Evolutionary conservation across 768 basidiomycete species (phyloP), one percentile per base, ranked within the genome.

Genomic region (Tylopilus sp.): DNA sequence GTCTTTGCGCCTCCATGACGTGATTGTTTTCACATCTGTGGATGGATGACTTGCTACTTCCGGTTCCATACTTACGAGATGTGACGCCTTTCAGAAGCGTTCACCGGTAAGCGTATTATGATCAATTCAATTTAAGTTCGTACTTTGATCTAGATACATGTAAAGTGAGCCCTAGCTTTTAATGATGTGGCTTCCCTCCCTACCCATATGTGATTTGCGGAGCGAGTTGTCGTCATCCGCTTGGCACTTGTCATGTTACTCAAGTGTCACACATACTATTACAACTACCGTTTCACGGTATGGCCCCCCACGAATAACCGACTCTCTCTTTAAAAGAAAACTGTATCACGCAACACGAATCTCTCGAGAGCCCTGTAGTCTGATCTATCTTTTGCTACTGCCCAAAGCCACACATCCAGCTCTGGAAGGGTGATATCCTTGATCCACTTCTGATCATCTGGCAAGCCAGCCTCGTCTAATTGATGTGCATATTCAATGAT

Each of bases 361-460:
- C 90, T 74, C 58, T 76, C 76, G 36, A 92, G 72, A 45, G 70
- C 70, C 46, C 86, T 74, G 63, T 90, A 91, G 67, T 90, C 89
- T 28, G 71, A 59, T 57, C 88, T 74, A 59, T 90, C 89, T 64
- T 93, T 92, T 33, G 87, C 88, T 6, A 89, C 79, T 29, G 82
- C 76, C 87, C 90, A 89, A n/a, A 92, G 67, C 88, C 89, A 93
- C 62, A 78, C 79, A 62, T 92, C 86, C 53, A 92, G 55, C 41
- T 81, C 76, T 5, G 85, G 82, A 25, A 83, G 70, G 0, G 74
- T 81, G 31, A 93, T 74, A 4, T 74, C 70, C 50, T 71, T 78
- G 57, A 88, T 61, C 84, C 84, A 86, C 22, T 65, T 61, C 19
- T 73, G 58, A 31, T 64, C 72, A 29, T 60, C 61, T 5, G 59